phyloP scores from a whole-genome alignment of 2,329 filamentous ascomycete genomes.

The Fusarium sp. region DNA sequence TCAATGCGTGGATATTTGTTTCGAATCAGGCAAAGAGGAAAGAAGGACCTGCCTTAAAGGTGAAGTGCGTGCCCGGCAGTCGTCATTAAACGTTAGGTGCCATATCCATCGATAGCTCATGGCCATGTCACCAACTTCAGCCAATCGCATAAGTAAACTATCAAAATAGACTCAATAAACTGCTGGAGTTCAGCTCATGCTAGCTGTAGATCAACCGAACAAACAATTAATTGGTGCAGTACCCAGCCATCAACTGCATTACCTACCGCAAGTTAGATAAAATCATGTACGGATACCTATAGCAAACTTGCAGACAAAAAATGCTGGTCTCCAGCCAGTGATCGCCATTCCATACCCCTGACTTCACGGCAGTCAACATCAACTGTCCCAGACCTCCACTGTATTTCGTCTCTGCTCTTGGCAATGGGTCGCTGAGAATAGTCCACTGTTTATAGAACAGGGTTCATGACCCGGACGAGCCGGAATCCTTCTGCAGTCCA shows the following conservation, averaged over 20 bases:
- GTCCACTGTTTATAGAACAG: slow-evolving; percentile 6
- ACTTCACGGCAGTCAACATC: slow-evolving; percentile 10
- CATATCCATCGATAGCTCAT: background rate
- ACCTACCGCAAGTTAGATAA: slow-evolving; percentile 16
- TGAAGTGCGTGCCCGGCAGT: slow-evolving; percentile 10
- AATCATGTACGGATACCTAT: background rate
- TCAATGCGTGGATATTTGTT: slow-evolving; percentile 33
- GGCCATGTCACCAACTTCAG: background rate
- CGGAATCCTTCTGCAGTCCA: background rate
- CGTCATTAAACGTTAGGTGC: background rate
- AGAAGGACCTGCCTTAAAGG: slow-evolving; percentile 16
- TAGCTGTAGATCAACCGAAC: background rate
- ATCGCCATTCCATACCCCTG: slow-evolving; percentile 29
- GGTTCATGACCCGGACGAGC: slow-evolving; percentile 4
- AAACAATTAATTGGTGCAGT: background rate
- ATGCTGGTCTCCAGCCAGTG: background rate
- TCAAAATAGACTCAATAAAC: background rate
- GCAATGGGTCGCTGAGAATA: slow-evolving; percentile 9
- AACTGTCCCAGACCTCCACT: slow-evolving; percentile 1
- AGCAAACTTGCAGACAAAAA: background rate
- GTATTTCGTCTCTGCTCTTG: slow-evolving; percentile 14
- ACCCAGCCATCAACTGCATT: too few relatives aligned
- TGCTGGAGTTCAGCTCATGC: background rate
- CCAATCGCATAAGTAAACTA: slow-evolving; percentile 23
- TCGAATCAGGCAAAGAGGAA: slow-evolving; percentile 37